phyloP scores from a whole-genome alignment of 202 grass and related monocot genomes.

The Schoenoplectus triqueter region DNA sequence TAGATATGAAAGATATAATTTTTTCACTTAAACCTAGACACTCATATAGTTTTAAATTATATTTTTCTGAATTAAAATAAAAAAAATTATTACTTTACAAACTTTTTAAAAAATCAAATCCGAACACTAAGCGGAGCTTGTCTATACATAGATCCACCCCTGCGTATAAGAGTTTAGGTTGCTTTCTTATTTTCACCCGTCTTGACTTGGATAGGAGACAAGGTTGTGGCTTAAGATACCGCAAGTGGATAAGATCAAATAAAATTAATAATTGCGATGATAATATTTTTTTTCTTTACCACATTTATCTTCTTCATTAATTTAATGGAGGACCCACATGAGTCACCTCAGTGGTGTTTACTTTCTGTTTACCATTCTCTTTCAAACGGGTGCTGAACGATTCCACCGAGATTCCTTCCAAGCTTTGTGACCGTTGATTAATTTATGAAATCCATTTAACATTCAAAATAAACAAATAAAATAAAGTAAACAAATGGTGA shows the following conservation, averaged over 20 bases:
- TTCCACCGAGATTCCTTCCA: not conserved
- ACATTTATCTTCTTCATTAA: not conserved
- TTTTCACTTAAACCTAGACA: too few species aligned
- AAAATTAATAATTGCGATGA: not conserved
- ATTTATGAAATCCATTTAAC: not conserved
- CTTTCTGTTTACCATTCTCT: conserved; percentile 17
- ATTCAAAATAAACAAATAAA: not conserved
- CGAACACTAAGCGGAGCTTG: too few species aligned
- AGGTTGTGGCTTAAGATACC: not conserved
- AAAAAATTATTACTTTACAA: too few species aligned
- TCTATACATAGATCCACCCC: too few species aligned
- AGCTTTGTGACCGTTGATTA: not conserved
- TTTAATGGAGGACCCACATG: conserved; percentile 22
- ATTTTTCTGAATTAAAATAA: too few species aligned
- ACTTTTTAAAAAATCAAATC: too few species aligned
- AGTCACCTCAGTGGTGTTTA: not conserved
- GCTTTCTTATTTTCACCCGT: conserved; percentile 27
- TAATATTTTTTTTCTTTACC: not conserved
- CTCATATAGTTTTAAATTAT: too few species aligned
- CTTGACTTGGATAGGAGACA: conserved; percentile 17
- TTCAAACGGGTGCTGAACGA: not conserved
- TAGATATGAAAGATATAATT: too few species aligned
- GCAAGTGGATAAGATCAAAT: conserved; percentile 30
- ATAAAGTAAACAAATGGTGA: not conserved
- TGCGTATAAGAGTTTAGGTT: not conserved